Evolutionary conservation across 1,284 basidiomycete species (phyloP).

Genomic region (Pseudozyma thailandica): DNA sequence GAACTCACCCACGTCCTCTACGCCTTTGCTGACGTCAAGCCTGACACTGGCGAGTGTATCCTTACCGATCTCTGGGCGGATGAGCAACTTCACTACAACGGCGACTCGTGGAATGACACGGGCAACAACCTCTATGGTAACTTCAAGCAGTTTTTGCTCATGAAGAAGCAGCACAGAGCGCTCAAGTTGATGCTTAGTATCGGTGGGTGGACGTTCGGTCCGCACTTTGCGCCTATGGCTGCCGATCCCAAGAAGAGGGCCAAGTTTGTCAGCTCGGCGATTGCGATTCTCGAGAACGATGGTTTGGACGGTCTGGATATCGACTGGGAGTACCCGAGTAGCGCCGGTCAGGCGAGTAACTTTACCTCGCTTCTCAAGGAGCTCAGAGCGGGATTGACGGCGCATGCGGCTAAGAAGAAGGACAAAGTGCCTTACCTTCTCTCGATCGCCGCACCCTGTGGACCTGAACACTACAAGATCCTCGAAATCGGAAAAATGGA

Average conservation of each 20-base stretch:
- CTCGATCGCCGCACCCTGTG: slow-evolving; percentile 83
- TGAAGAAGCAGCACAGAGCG: slow-evolving; percentile 78
- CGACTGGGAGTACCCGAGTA: slow-evolving; percentile 85
- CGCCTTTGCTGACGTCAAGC: slow-evolving; percentile 83
- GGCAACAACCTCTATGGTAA: slow-evolving; percentile 86
- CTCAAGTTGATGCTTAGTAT: slow-evolving; percentile 69
- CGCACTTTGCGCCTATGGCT: slow-evolving; percentile 65
- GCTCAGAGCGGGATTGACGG: slow-evolving; percentile 77
- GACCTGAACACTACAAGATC: slow-evolving; percentile 75
- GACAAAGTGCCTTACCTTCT: slow-evolving; percentile 74
- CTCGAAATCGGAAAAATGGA: slow-evolving; percentile 81
- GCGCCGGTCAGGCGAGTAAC: slow-evolving; percentile 77
- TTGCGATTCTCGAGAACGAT: slow-evolving; percentile 82
- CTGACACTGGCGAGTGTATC: slow-evolving; percentile 72
- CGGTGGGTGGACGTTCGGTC: slow-evolving; percentile 69
- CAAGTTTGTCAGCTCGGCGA: slow-evolving; percentile 78
- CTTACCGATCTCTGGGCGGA: slow-evolving; percentile 86
- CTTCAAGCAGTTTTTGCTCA: slow-evolving; percentile 84
- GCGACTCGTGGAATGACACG: slow-evolving; percentile 72
- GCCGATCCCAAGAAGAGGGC: slow-evolving; percentile 70
- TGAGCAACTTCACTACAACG: slow-evolving; percentile 73
- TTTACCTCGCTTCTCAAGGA: slow-evolving; percentile 79
- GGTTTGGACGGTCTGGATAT: slow-evolving; percentile 82
- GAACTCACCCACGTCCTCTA: slow-evolving; percentile 85
- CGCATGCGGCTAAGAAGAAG: slow-evolving; percentile 73